Conservation (phyloP, 2,329 filamentous ascomycete genomes). For the Rhinocladiella mackenziei region DNA sequence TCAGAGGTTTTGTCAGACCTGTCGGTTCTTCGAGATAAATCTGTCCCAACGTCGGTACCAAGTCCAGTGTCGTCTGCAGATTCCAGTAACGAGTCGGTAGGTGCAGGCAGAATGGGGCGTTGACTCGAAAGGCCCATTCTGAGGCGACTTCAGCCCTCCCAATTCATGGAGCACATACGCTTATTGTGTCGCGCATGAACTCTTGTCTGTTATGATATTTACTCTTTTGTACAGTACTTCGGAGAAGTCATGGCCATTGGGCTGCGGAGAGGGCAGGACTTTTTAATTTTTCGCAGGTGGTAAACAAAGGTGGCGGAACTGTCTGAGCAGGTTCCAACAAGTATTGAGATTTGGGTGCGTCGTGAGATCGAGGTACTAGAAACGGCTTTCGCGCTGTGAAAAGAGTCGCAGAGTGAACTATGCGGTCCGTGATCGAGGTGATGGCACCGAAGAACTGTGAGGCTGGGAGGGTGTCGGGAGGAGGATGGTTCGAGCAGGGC, state of each 20-base stretch:
- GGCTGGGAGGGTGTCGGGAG: constrained; percentile 18
- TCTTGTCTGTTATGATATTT: constrained; percentile 6
- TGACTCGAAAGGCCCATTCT: constrained; percentile 49
- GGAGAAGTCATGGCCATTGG: constrained; percentile 10
- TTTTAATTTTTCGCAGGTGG: too few relatives aligned
- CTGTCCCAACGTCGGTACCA: constrained; percentile 47
- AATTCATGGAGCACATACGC: constrained; percentile 18
- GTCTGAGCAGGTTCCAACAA: not conserved
- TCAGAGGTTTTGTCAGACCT: constrained; percentile 50
- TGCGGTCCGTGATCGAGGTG: too few relatives aligned
- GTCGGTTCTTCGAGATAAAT: constrained; percentile 49
- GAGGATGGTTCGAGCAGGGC: not conserved
- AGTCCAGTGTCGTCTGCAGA: constrained; percentile 44
- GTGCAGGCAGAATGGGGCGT: constrained; percentile 47
- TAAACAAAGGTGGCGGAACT: constrained; percentile 13
- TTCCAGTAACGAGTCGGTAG: constrained; percentile 42
- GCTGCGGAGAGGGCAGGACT: too few relatives aligned
- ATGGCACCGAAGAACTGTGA: constrained; percentile 24
- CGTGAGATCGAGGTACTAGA: not conserved
- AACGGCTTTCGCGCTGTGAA: not conserved
- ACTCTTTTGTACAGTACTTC: not conserved
- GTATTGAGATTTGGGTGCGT: not conserved
- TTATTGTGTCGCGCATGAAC: constrained; percentile 9
- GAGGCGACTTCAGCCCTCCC: constrained; percentile 22
- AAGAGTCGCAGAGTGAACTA: constrained; percentile 1